Evolutionary conservation across 78 protist species (phyloP), one percentile per base, ranked within the genome.

Genomic region (Pigoraptor vietnamica): DNA sequence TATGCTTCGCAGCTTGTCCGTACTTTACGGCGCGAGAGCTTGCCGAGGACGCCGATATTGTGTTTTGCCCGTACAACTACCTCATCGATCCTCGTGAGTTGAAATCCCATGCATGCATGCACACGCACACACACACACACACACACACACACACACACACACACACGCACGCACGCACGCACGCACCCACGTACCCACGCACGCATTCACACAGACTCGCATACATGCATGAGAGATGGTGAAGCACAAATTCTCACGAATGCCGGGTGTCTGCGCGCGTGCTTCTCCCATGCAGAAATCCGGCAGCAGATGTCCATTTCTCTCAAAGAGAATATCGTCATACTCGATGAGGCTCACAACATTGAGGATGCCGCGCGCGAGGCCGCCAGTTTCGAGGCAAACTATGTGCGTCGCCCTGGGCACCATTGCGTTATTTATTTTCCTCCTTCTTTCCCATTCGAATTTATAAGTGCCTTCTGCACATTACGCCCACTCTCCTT

Each of bases 271-370:
- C n/a, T n/a, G n/a, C n/a, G n/a, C n/a, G n/a, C n/a, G n/a, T n/a
- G n/a, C n/a, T n/a, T n/a, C n/a, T n/a, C n/a, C n/a, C n/a, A n/a
- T n/a, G 34, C 90, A 35, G 87, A 10, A 1, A 79, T 89, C 36
- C 91, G 91, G 39, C 6, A 35, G 24, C 1, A 25, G 34, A 67
- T 89, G 87, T 19, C 0, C 37, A 89, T 89, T 24, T 0, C 29
- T 9, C 89, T 94, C 81, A 14, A 32, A 2, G 91, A 93, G 67
- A 81, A 93, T 25, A 87, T 95, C 21, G 94, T 98, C 25, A 93
- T 98, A 25, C 35, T 98, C 23, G 99, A 98, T 89, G 99, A 98
- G 84, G 99, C 97, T 1, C 99, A 98, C 86, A 96, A 96, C 90
- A 83, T 94, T 33, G 95, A 91, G 39, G 55, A 83, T 24, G 88